These are phyloP conservation scores for Hemileia vastatrix DNA, from an alignment of 1,284 basidiomycete genomes.

Conservation along the genomic window DNA sequence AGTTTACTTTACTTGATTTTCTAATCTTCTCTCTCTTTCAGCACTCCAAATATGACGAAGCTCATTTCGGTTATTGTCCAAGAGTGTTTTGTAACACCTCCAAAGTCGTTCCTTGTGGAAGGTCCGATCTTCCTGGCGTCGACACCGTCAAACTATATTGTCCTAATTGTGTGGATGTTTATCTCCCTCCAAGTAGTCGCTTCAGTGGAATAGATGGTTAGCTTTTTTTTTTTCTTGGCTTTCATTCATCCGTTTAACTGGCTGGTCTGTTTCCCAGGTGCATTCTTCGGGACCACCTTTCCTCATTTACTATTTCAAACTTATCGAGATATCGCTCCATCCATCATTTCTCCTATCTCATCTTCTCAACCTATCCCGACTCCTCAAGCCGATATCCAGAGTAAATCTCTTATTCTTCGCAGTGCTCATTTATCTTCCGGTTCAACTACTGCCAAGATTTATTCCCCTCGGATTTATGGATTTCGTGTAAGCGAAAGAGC, in stretches of 20 bases:
- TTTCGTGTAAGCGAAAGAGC: slow-evolving; percentile 53
- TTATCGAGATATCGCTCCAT: slow-evolving; percentile 75
- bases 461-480: slow-evolving; percentile 84
- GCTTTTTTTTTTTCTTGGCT: slow-evolving; percentile 35
- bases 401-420: slow-evolving; percentile 28
- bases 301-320: slow-evolving; percentile 95
- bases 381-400: slow-evolving; percentile 21
- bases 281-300: slow-evolving; percentile 98
- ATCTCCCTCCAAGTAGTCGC: slow-evolving; percentile 84
- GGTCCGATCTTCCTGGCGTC: slow-evolving; percentile 90
- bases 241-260: not conserved
- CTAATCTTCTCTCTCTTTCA: slow-evolving; percentile 42
- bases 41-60: slow-evolving; percentile 92
- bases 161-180: slow-evolving; percentile 96
- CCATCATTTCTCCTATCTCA: slow-evolving; percentile 50
- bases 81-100: slow-evolving; percentile 84
- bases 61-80: slow-evolving; percentile 88
- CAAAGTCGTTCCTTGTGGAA: slow-evolving; percentile 87
- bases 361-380: slow-evolving; percentile 14
- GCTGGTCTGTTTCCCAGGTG: slow-evolving; percentile 53
- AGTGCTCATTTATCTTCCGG: slow-evolving; percentile 22
- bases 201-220: slow-evolving; percentile 92
- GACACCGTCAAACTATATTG: slow-evolving; percentile 99
- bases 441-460: slow-evolving; percentile 68
- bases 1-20: not conserved